Conservation (phyloP, 768 basidiomycete species). For the Calocera cornea region DNA sequence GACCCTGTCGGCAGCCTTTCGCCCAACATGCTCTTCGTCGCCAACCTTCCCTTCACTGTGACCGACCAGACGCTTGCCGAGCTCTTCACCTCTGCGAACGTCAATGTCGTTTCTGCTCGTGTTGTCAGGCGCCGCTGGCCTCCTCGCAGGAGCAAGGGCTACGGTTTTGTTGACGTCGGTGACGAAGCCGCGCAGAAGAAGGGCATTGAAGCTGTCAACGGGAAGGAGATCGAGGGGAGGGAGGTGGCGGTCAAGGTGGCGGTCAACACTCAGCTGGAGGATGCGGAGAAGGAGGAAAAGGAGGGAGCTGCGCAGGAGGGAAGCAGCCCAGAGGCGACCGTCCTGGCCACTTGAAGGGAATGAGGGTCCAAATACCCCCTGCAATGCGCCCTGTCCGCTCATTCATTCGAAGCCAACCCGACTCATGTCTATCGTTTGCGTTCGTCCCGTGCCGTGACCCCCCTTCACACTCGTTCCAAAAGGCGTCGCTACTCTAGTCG, state of each 20-base stretch:
- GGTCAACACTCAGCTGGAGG: constrained; percentile 58
- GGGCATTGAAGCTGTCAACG: constrained; percentile 74
- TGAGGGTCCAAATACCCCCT: neutral
- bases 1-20: constrained; percentile 80
- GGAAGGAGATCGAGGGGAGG: constrained; percentile 77
- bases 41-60: constrained; percentile 91
- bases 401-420: neutral
- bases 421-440: constrained; percentile 3
- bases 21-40: constrained; percentile 83
- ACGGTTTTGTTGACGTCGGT: constrained; percentile 94
- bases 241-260: constrained; percentile 89
- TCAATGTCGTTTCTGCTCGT: constrained; percentile 71
- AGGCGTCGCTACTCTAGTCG: neutral
- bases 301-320: constrained; percentile 22
- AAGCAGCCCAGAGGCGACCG: constrained; percentile 10
- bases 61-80: constrained; percentile 68
- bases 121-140: constrained; percentile 76
- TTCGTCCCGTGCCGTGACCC: constrained; percentile 3
- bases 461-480: constrained; percentile 3
- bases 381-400: neutral
- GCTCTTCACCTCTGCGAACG: constrained; percentile 77
- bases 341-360: neutral
- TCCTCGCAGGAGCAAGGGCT: constrained; percentile 85
- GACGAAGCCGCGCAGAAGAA: constrained; percentile 79
- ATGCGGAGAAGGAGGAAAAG: constrained; percentile 28